Evolutionary conservation across 108 stramenopile genomes (phyloP).

Genomic region (Nannochloropsis salina): DNA sequence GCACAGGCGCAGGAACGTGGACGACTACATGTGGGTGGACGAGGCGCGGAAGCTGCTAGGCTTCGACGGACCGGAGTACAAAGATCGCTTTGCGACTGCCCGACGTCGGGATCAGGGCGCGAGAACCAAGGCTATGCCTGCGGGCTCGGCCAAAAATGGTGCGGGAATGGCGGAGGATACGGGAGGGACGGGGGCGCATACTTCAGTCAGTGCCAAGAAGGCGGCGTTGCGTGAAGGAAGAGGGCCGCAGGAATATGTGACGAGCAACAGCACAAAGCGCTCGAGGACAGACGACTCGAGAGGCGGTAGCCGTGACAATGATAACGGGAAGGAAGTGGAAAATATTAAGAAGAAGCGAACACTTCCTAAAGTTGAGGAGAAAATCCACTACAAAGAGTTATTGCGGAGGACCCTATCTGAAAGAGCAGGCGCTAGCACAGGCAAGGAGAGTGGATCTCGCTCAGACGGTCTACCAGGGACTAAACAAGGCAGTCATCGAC

Average conservation of each 20-base stretch:
- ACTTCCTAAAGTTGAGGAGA: background rate
- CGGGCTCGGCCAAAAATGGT: no score
- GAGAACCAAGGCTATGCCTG: background rate
- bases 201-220: no score
- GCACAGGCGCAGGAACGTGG: constrained; percentile 2
- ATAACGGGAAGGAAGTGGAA: background rate
- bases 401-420: background rate
- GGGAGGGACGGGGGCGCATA: no score
- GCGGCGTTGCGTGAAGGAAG: no score
- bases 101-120: background rate
- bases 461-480: background rate
- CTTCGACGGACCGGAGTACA: background rate
- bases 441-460: background rate
- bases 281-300: no score
- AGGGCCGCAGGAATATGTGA: no score
- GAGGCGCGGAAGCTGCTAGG: background rate
- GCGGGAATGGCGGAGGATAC: no score
- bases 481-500: background rate
- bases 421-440: background rate
- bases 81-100: background rate
- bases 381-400: constrained; percentile 2
- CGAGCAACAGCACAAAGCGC: no score
- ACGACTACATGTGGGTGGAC: background rate
- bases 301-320: no score
- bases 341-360: background rate